These are phyloP conservation scores for Astraeus odoratus DNA, from an alignment of 768 basidiomycete genomes.

Conservation along the genomic window DNA sequence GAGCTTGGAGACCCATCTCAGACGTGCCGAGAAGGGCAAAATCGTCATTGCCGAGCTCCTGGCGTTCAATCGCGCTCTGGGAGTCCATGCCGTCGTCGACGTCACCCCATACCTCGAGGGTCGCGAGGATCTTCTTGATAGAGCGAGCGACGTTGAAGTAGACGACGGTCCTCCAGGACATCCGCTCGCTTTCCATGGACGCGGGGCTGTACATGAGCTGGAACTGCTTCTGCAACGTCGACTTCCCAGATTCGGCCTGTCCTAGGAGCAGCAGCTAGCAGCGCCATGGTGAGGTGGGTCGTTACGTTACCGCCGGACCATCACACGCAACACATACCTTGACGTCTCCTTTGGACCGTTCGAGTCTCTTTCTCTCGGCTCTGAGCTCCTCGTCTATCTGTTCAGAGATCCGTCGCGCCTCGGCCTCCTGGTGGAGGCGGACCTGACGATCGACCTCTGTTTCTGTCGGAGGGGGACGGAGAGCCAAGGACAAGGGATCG, in stretches of 20 bases:
- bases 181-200: conserved; percentile 60
- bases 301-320: too few species aligned
- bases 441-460: conserved; percentile 54
- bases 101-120: conserved; percentile 58
- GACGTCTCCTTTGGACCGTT: conserved; percentile 65
- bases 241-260: conserved; percentile 75
- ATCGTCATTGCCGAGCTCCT: conserved; percentile 24
- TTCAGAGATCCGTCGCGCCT: conserved; percentile 71
- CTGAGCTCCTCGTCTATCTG: conserved; percentile 77
- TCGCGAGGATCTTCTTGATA: conserved; percentile 59
- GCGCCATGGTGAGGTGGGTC: conserved; percentile 15
- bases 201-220: conserved; percentile 76
- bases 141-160: conserved; percentile 73
- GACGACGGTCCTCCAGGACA: conserved; percentile 66
- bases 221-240: conserved; percentile 72
- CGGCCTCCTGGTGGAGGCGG: conserved; percentile 60
- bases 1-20: conserved; percentile 6
- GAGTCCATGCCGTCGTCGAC: conserved; percentile 44
- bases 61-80: conserved; percentile 26
- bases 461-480: conserved; percentile 61
- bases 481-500: conserved; percentile 64
- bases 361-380: conserved; percentile 57
- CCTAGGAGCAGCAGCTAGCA: conserved; percentile 64
- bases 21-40: conserved; percentile 11
- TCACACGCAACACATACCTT: conserved; percentile 38